Evolutionary conservation across 768 basidiomycete genomes (phyloP).

Genomic region (Podaxis pistillaris): DNA sequence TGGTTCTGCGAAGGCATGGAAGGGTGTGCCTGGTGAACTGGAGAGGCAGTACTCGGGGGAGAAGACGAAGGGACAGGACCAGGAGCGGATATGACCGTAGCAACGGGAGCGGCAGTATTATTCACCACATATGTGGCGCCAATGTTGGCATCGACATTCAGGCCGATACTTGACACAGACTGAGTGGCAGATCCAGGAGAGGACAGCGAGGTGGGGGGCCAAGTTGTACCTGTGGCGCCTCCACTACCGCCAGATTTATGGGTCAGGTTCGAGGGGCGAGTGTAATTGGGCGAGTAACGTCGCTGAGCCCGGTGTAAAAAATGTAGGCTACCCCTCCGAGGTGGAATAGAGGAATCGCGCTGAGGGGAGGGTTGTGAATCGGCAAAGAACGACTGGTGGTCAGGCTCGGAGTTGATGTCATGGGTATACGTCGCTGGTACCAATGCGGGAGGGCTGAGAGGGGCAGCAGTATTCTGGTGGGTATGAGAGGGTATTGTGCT

Average conservation of each 20-base stretch:
- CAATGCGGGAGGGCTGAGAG: constrained; percentile 3
- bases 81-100: not conserved
- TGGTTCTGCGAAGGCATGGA: constrained; percentile 18
- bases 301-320: not conserved
- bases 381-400: not conserved
- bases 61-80: constrained; percentile 2
- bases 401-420: not conserved
- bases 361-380: not conserved
- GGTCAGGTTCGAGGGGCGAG: not conserved
- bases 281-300: constrained; percentile 3
- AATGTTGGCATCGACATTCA: not conserved
- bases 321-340: constrained; percentile 1
- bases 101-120: not conserved
- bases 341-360: not conserved
- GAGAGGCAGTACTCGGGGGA: not conserved
- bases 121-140: not conserved
- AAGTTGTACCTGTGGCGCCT: not conserved
- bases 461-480: not conserved
- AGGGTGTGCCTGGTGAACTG: constrained; percentile 13
- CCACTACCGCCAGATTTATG: constrained; percentile 3
- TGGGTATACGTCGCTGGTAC: not conserved
- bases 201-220: not conserved
- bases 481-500: not conserved
- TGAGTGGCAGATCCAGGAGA: not conserved
- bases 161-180: not conserved